Base-by-base conservation (phyloP, 2,329 filamentous ascomycete genomes). In the Ophiostoma populinum region DNA sequence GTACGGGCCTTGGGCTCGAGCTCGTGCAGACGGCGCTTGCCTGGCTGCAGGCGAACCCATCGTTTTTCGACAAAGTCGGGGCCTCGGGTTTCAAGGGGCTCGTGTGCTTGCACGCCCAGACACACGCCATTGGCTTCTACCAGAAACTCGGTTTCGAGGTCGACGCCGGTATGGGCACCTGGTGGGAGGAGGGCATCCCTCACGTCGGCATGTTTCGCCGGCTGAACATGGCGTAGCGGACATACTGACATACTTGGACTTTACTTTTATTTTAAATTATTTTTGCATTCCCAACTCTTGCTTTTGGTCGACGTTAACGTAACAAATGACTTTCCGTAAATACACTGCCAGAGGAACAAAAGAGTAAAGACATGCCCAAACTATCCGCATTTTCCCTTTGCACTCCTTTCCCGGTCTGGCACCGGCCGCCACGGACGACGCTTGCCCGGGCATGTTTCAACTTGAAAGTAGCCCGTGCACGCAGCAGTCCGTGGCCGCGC, bases 111-210 rank as follows among this genome's bases (percentile, higher is more conserved):
- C 86, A 94, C 59, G 80, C 83, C 3, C 85, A 93, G 57, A 64
- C 67, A 37, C 53, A 60, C 21, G 71, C 79, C 11, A 63, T 72
- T 43, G 56, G 55, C 19, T 60, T 75, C 45, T 95, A 85, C 72
- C 56, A 59, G 47, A 67, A 62, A 48, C 67, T 76, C 54, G 85
- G 83, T 0, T 94, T 93, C 52, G 56, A 61, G 42, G 59, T 69
- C 8, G 85, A 94, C 54, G 65, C 79, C 48, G 61, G 56, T 8
- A 70, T 87, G 68, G 80, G 81, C 1, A 63, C 53, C 21, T 94
- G 85, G 83, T 62, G 65, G 42, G 85, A 94, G 53, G 83, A 90
- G 49, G 81, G 79, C 4, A 87, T 93, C 36, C 62, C 69, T 43
- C 83, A 93, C 59, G 65, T 92, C 13, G 85, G 80, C 40, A 92